Base-by-base conservation (phyloP, 2,329 filamentous ascomycete species). In the Penicillium sp. region DNA sequence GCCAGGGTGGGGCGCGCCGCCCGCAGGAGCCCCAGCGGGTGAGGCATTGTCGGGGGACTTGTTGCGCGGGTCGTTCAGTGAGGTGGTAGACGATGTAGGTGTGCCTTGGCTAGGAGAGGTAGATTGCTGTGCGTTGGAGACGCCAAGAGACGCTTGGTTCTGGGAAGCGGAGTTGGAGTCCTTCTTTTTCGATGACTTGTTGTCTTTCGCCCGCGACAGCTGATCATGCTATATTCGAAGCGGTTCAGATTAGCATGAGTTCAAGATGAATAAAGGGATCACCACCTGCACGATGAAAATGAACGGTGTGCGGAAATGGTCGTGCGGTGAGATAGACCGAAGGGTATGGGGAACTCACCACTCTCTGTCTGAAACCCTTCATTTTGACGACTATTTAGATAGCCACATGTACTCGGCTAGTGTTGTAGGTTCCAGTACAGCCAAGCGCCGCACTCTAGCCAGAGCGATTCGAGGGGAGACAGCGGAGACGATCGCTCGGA, bases 351-450 rank as follows among this genome's bases (percentile, higher is more conserved):
- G 57, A 62, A 86, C 90, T 83, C 86, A 96, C 92, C 83, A 97
- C 92, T 88, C 90, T 90, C 83, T 96, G 91, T 79, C 92, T 89
- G 78, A 97, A 96, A 75, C 91, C 89, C 82, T 96, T 97, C 93
- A 97, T 97, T 78, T 83, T 89, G 77, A 76, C 77, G 54, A 56
- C 57, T 65, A 64, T 60, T 58, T 57, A 63, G 60, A 61, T 55
- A 65, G 59, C 69, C 66, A 66, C 70, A 73, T 72, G 66, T 71
- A 73, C 67, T 71, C 63, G 62, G 56, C 57, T 60, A 54, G 45
- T 31, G 45, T 60, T 62, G 53, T 67, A 59, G 62, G 64, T 69
- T 62, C 66, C 61, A 69, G 69, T 69, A 67, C 69, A 73, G 69
- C 67, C 58, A 56, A 50, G 43, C 55, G 68, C 66, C 68, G 64